phyloP scores from a whole-genome alignment of 768 basidiomycete genomes.

The Calocybe gangraenosa region DNA sequence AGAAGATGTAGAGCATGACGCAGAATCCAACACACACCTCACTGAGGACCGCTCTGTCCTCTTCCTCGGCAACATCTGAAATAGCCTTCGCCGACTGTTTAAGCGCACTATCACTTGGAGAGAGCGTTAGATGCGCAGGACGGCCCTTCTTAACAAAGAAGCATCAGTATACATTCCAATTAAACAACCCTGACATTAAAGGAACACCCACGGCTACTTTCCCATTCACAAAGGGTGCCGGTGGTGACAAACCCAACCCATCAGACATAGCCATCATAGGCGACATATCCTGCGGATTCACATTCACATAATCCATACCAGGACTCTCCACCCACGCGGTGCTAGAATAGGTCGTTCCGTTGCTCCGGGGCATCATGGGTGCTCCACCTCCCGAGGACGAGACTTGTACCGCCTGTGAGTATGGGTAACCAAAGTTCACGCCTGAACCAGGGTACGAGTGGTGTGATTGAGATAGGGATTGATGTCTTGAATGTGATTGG shows the following conservation, averaged over 20 bases:
- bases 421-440: slow-evolving; percentile 24
- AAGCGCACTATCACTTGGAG: slow-evolving; percentile 61
- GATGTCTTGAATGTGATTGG: slow-evolving; percentile 37
- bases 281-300: neutral
- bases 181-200: neutral
- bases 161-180: slow-evolving; percentile 11
- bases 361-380: slow-evolving; percentile 21
- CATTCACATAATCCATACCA: neutral
- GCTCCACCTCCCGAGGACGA: slow-evolving; percentile 15
- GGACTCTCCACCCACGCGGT: slow-evolving; percentile 20
- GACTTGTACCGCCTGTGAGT: slow-evolving; percentile 28
- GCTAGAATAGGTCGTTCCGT: slow-evolving; percentile 5
- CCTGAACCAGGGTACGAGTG: slow-evolving; percentile 38
- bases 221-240: slow-evolving; percentile 17
- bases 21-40: slow-evolving; percentile 47
- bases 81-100: slow-evolving; percentile 37
- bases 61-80: slow-evolving; percentile 28
- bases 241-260: slow-evolving; percentile 9
- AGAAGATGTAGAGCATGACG: too few species aligned
- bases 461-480: slow-evolving; percentile 41
- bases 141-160: slow-evolving; percentile 32
- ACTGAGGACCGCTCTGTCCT: slow-evolving; percentile 49
- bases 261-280: neutral
- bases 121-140: slow-evolving; percentile 48
- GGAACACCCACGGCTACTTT: slow-evolving; percentile 18